Evolutionary conservation across 495 filamentous ascomycete species (phyloP).

Genomic region (Penicillium ochrochloron): DNA sequence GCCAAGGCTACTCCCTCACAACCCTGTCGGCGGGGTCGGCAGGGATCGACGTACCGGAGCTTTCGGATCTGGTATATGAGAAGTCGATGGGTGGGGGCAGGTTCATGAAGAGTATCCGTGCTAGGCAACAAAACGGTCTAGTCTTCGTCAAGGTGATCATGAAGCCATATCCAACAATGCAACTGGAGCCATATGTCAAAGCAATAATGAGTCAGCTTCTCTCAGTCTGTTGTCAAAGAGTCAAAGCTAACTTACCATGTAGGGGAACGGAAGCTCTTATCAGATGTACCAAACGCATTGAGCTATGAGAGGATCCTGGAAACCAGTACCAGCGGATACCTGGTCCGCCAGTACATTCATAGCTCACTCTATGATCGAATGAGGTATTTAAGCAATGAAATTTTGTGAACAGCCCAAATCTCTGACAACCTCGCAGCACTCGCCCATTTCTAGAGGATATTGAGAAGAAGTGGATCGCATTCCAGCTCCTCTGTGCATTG

Average conservation of each 20-base stretch:
- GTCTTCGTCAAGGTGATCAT: slow-evolving; percentile 93
- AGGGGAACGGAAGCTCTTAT: slow-evolving; percentile 81
- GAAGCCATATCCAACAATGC: slow-evolving; percentile 81
- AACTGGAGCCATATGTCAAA: slow-evolving; percentile 75
- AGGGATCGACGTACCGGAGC: slow-evolving; percentile 91
- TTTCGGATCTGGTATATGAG: slow-evolving; percentile 87
- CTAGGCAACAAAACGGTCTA: slow-evolving; percentile 83
- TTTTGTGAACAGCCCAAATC: slow-evolving; percentile 4
- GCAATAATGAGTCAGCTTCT: slow-evolving; percentile 68
- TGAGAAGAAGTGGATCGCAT: slow-evolving; percentile 98
- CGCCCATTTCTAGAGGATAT: slow-evolving; percentile 97
- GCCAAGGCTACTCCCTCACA: slow-evolving; percentile 92
- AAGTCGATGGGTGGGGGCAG: slow-evolving; percentile 90
- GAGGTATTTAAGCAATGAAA: slow-evolving; percentile 51
- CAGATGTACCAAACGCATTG: slow-evolving; percentile 88
- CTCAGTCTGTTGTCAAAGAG: slow-evolving; percentile 4
- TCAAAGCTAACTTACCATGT: slow-evolving; percentile 30
- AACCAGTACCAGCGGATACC: slow-evolving; percentile 86
- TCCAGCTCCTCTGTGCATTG: slow-evolving; percentile 90
- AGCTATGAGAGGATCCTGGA: slow-evolving; percentile 89
- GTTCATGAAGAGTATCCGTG: slow-evolving; percentile 96
- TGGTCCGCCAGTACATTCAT: slow-evolving; percentile 95
- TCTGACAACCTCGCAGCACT: slow-evolving; percentile 61
- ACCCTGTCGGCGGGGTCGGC: slow-evolving; percentile 88
- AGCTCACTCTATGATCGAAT: slow-evolving; percentile 97